Base-by-base conservation (phyloP, 306 rosid genomes). In the Medicago ruthenica region DNA sequence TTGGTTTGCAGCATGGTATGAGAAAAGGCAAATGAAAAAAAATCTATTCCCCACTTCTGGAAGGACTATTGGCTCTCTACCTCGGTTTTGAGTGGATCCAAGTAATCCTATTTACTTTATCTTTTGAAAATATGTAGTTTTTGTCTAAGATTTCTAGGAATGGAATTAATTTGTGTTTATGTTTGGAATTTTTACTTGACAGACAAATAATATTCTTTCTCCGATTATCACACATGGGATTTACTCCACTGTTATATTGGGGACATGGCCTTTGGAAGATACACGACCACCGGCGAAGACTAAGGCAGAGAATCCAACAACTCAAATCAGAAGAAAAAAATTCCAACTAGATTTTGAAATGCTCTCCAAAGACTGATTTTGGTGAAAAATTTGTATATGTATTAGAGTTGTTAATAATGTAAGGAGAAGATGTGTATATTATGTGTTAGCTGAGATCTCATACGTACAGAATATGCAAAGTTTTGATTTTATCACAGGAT, bases 181-280 rank as follows among this genome's bases (percentile, higher is more conserved):
- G 6, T 16, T 72, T 74, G 84, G 74, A 51, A 71, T 82, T 76
- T 67, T 51, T 58, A 18, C 61, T 45, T 73, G 71, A 71, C 95
- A 95, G 98, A 87, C 96, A 10, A 86, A 87, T 77, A 95, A 95
- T 53, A 90, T 95, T 74, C 98, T 95, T 66, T 87, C 97, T 11
- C 98, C 98, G 16, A 95, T 92, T 44, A 87, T 95, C 82, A 95
- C 98, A 1, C 97, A 95, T 31, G 97, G 98, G 37, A 92, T 95
- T 79, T 92, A 95, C 85, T 92, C 97, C 2, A 80, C 97, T 9
- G 97, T 95, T 80, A 89, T 95, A 69, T 64, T 95, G 86, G 98
- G n/a, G 98, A 45, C 97, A 95, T 44, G 98, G 98, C 81, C 98
- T 95, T 50, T 83, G 93, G 97, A 95, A 95, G 88, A 92, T 95